A percentile compares a stretch with the other conserved stretches of the same genome.
Conservation (phyloP, 768 basidiomycete species). For the Amanita fuliginea region DNA sequence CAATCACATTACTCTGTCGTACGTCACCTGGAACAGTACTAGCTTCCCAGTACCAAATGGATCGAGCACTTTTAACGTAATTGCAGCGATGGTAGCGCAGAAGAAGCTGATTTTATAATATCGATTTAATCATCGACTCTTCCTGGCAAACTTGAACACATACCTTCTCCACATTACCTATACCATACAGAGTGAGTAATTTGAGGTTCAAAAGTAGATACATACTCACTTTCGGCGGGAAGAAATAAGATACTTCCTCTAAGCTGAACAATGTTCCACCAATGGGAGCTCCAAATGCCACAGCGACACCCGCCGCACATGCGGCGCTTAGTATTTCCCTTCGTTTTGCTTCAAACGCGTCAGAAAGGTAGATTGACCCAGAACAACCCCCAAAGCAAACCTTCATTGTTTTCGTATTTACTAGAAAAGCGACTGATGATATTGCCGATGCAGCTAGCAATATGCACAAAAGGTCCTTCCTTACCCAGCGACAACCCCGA, state of each 20-base stretch:
- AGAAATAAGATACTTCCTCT: conserved; percentile 95
- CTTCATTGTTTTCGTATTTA: conserved; percentile 97
- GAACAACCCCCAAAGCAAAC: conserved; percentile 22
- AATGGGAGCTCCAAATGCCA: conserved; percentile 95
- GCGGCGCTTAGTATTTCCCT: conserved; percentile 94
- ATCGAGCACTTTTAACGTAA: conserved; percentile 86
- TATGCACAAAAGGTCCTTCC: conserved; percentile 73
- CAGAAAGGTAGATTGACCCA: neutral
- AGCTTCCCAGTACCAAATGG: conserved; percentile 94
- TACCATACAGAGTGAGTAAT: neutral
- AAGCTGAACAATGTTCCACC: conserved; percentile 88
- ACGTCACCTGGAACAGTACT: conserved; percentile 86
- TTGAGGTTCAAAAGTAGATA: neutral
- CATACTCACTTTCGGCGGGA: conserved; percentile 71
- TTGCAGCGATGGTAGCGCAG: conserved; percentile 95
- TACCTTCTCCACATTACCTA: conserved; percentile 93
- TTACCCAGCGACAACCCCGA: conserved; percentile 83
- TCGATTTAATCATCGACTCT: conserved; percentile 18
- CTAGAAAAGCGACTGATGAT: conserved; percentile 75
- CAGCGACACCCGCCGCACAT: conserved; percentile 94
- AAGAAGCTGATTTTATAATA: conserved; percentile 74
- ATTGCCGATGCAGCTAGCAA: conserved; percentile 87
- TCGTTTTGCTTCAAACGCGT: conserved; percentile 56
- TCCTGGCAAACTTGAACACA: conserved; percentile 5
- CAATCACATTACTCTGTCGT: conserved; percentile 50